A percentile compares a stretch with the other conserved stretches of the same genome.
Evolutionary conservation across 345 rosid genomes (phyloP).

Genomic region (Citrus maxima): DNA sequence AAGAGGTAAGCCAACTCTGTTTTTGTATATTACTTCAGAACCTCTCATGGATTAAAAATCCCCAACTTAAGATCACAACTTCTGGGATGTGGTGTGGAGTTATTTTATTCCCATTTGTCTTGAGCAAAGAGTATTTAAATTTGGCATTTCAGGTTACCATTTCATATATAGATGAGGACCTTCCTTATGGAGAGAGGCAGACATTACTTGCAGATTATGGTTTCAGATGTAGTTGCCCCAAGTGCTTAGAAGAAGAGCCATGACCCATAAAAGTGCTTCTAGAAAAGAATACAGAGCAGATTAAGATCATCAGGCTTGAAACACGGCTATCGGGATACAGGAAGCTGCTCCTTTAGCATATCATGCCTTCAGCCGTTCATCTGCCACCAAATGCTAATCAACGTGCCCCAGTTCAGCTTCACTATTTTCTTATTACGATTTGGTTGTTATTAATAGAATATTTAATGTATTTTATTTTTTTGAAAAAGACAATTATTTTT

Average conservation of each 20-base stretch:
- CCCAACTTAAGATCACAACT: neutral
- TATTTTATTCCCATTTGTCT: neutral
- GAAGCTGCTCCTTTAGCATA: neutral
- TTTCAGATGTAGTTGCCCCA: slow-evolving; percentile 64
- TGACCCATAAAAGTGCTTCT: neutral
- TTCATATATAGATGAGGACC: slow-evolving; percentile 84
- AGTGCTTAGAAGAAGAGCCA: slow-evolving; percentile 51
- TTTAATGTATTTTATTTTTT: no score
- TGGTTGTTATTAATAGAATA: neutral
- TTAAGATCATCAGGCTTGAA: neutral
- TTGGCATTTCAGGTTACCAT: slow-evolving; percentile 54
- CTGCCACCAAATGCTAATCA: neutral
- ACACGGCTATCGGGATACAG: neutral
- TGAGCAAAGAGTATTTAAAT: neutral
- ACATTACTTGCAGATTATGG: slow-evolving; percentile 77
- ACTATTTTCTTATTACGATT: neutral
- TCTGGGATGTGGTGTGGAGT: neutral
- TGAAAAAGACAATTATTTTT: no score
- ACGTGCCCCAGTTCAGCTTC: no score
- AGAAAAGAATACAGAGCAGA: neutral
- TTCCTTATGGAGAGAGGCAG: slow-evolving; percentile 62
- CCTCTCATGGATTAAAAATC: neutral
- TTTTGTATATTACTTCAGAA: neutral
- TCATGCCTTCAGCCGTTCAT: neutral
- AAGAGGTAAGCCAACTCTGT: slow-evolving; percentile 51